These are phyloP conservation scores for Euphorbia tirucalli DNA, from an alignment of 345 rosid species.

Conservation along the genomic window DNA sequence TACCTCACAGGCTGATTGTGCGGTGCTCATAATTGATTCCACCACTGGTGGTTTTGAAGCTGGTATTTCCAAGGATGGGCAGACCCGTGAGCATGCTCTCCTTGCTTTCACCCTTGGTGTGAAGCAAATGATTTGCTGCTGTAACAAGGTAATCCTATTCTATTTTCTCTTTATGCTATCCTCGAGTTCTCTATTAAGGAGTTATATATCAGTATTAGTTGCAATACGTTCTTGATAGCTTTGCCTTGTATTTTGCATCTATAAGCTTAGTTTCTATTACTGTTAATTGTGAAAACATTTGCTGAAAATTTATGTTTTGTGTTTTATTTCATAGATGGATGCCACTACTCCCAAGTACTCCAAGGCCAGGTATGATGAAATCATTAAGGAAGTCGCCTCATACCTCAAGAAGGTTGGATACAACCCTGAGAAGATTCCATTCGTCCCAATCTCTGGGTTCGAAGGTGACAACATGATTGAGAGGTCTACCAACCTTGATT, in stretches of 20 bases:
- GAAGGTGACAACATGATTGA: slow-evolving; percentile 26
- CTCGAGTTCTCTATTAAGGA: too few relatives aligned
- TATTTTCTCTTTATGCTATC: too few relatives aligned
- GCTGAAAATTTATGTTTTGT: too few relatives aligned
- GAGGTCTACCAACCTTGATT: slow-evolving; percentile 21
- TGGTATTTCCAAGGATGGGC: slow-evolving; percentile 81
- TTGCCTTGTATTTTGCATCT: too few relatives aligned
- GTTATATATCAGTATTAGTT: too few relatives aligned
- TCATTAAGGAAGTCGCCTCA: slow-evolving; percentile 18
- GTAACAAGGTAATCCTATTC: slow-evolving; percentile 81
- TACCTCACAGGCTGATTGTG: slow-evolving; percentile 81
- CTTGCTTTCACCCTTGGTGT: slow-evolving; percentile 71
- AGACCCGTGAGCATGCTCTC: slow-evolving; percentile 80
- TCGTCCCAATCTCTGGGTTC: slow-evolving; percentile 19
- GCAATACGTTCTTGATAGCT: too few relatives aligned
- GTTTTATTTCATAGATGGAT: slow-evolving; percentile 13
- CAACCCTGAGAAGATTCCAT: slow-evolving; percentile 18
- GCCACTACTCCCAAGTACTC: slow-evolving; percentile 23
- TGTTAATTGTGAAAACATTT: too few relatives aligned
- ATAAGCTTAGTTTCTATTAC: too few relatives aligned
- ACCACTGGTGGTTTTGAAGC: slow-evolving; percentile 85
- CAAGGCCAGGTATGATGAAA: slow-evolving; percentile 21
- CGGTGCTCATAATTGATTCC: slow-evolving; percentile 71
- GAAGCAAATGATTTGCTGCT: slow-evolving; percentile 84
- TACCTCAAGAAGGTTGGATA: slow-evolving; percentile 22